A percentile compares a stretch with the other conserved stretches of the same genome.
Conservation (phyloP, 495 filamentous ascomycete genomes). For the Aspergillus diversus region DNA sequence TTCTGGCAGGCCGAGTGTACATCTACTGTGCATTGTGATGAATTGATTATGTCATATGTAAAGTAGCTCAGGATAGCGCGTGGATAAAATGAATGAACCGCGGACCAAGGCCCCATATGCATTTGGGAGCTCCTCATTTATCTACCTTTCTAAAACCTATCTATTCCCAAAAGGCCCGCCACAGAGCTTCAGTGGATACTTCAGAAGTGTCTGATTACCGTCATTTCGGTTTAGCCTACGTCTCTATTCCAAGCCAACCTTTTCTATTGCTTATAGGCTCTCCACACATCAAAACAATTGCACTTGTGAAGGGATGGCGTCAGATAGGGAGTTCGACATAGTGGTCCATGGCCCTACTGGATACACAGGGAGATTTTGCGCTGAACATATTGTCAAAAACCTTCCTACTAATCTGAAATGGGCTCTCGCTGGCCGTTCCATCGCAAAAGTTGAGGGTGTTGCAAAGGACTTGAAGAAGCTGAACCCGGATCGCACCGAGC, state of each 20-base stretch:
- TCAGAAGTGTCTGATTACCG: too few species aligned
- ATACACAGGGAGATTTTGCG: slow-evolving; percentile 81
- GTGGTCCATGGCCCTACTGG: slow-evolving; percentile 84
- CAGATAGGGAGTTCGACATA: slow-evolving; percentile 73
- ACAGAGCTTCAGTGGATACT: too few species aligned
- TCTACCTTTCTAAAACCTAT: too few species aligned
- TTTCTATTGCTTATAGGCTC: neutral
- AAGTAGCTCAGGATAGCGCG: neutral
- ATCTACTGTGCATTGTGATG: neutral
- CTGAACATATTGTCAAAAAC: slow-evolving; percentile 73
- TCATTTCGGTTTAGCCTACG: too few species aligned
- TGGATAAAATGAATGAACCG: slow-evolving; percentile 1
- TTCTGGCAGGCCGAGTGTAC: neutral
- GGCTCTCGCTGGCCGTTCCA: slow-evolving; percentile 85
- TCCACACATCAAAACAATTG: neutral
- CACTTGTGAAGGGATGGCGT: slow-evolving; percentile 32
- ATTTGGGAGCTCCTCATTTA: neutral
- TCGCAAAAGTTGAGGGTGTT: slow-evolving; percentile 68
- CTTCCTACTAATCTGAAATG: slow-evolving; percentile 83
- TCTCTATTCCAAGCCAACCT: neutral
- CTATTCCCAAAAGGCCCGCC: too few species aligned
- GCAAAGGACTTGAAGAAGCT: slow-evolving; percentile 65
- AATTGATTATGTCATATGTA: slow-evolving; percentile 1
- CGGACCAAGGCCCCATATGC: neutral
- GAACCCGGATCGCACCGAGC: slow-evolving; percentile 70